Evolutionary conservation across 1,284 basidiomycete genomes (phyloP).

Genomic region (Ceratobasidium sp.): DNA sequence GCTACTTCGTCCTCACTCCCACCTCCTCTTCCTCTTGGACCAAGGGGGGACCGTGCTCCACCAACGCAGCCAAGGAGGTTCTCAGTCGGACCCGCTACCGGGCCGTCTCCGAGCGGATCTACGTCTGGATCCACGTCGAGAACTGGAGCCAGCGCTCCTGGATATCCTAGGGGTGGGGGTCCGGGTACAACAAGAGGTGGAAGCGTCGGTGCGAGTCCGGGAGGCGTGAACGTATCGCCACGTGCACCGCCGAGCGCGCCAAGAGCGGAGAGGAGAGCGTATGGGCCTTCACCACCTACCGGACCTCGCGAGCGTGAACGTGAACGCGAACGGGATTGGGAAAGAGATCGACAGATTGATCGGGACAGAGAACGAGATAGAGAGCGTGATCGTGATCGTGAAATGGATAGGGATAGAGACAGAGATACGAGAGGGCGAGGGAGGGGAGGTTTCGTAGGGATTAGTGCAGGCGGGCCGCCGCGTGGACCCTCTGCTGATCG

Average conservation of each 20-base stretch:
- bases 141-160: background rate
- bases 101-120: background rate
- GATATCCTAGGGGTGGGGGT: slow-evolving; percentile 6
- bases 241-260: slow-evolving; percentile 31
- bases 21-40: background rate
- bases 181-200: slow-evolving; percentile 7
- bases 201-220: background rate
- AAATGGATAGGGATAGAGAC: too few relatives aligned
- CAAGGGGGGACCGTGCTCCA: slow-evolving; percentile 8
- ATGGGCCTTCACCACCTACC: slow-evolving; percentile 22
- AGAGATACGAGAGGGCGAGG: background rate
- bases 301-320: slow-evolving; percentile 31
- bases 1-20: background rate
- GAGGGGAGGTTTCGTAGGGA: background rate
- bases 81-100: slow-evolving; percentile 1
- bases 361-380: slow-evolving; percentile 26
- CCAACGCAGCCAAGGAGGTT: slow-evolving; percentile 36
- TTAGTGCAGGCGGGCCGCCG: slow-evolving; percentile 1
- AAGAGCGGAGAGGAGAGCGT: slow-evolving; percentile 26
- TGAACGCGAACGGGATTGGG: slow-evolving; percentile 18
- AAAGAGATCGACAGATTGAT: slow-evolving; percentile 18
- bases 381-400: slow-evolving; percentile 12
- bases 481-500: slow-evolving; percentile 21
- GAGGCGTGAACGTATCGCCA: slow-evolving; percentile 19
- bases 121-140: slow-evolving; percentile 17